Percentiles rank a stretch among this genome's conserved stretches.
These are phyloP conservation scores for Fusarium chlamydosporum DNA, from an alignment of 2,329 filamentous ascomycete species.

Conservation along the genomic window DNA sequence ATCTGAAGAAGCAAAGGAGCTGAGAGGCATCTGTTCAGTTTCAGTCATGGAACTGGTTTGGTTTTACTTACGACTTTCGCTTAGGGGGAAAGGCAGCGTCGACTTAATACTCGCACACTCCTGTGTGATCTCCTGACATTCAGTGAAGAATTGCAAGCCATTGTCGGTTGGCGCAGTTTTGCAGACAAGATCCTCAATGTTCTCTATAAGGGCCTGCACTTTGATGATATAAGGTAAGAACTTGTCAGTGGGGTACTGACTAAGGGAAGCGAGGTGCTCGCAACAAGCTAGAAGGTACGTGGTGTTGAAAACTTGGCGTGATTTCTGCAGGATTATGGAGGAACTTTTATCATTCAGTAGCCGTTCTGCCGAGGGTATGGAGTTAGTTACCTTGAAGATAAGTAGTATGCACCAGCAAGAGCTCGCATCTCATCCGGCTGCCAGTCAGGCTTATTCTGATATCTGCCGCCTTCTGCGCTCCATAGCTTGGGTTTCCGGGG, in stretches of 20 bases:
- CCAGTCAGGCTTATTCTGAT: constrained; percentile 46
- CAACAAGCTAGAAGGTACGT: constrained; percentile 49
- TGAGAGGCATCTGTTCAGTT: neutral
- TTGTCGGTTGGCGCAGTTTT: neutral
- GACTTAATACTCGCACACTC: constrained; percentile 40
- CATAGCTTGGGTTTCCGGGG: constrained; percentile 48
- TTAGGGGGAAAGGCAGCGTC: constrained; percentile 46
- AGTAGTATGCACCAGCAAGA: constrained; percentile 51
- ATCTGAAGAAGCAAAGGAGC: constrained; percentile 50
- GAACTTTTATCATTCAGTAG: constrained; percentile 36
- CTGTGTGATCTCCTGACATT: constrained; percentile 27
- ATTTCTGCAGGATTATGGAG: constrained; percentile 53
- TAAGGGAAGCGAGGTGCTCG: constrained; percentile 35
- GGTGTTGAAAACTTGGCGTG: constrained; percentile 43
- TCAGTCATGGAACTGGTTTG: accelerated
- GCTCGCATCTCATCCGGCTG: constrained; percentile 51
- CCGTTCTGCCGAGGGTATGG: accelerated
- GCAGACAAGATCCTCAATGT: constrained; percentile 45
- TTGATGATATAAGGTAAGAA: constrained; percentile 47
- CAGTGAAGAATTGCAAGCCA: constrained; percentile 13
- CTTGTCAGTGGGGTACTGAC: constrained; percentile 44
- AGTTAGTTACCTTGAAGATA: constrained; percentile 49
- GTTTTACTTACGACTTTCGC: constrained; percentile 49
- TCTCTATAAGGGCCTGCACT: constrained; percentile 49
- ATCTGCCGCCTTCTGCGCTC: constrained; percentile 44